phyloP scores from a whole-genome alignment of 257 asterid species.

The Solanum corneliomulleri region DNA sequence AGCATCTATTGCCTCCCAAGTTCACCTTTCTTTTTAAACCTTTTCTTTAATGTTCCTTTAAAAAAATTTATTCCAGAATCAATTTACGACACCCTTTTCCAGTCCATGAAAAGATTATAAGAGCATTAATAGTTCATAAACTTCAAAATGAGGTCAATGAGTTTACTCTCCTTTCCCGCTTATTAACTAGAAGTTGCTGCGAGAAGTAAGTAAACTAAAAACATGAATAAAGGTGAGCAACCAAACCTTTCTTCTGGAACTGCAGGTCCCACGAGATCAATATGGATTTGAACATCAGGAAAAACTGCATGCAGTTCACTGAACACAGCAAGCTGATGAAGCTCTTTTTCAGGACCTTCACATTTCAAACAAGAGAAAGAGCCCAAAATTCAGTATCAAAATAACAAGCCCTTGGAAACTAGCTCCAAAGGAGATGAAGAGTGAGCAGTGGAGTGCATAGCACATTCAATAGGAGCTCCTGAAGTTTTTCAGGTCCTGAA shows the following conservation, averaged over 20 bases:
- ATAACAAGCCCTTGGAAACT: background rate
- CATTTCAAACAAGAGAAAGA: constrained; percentile 10
- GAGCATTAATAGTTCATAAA: background rate
- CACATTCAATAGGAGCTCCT: background rate
- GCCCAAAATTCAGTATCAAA: background rate
- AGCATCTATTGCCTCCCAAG: background rate
- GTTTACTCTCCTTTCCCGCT: background rate
- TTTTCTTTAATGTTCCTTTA: background rate
- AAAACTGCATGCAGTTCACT: constrained; percentile 72
- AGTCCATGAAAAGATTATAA: background rate
- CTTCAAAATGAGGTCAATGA: background rate
- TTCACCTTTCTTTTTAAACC: background rate
- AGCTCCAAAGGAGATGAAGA: background rate
- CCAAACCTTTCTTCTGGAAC: constrained; percentile 58
- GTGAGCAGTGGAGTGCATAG: background rate
- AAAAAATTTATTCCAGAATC: background rate
- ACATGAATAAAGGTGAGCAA: background rate
- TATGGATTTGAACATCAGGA: constrained; percentile 49
- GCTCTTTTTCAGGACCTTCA: constrained; percentile 88
- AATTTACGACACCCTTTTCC: background rate
- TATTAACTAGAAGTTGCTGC: background rate
- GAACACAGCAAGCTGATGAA: constrained; percentile 63
- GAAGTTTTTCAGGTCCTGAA: background rate
- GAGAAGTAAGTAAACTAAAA: background rate
- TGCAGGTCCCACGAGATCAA: constrained; percentile 80